phyloP scores from a whole-genome alignment of 177 flowering plant genomes.

The Vitis hybrid region DNA sequence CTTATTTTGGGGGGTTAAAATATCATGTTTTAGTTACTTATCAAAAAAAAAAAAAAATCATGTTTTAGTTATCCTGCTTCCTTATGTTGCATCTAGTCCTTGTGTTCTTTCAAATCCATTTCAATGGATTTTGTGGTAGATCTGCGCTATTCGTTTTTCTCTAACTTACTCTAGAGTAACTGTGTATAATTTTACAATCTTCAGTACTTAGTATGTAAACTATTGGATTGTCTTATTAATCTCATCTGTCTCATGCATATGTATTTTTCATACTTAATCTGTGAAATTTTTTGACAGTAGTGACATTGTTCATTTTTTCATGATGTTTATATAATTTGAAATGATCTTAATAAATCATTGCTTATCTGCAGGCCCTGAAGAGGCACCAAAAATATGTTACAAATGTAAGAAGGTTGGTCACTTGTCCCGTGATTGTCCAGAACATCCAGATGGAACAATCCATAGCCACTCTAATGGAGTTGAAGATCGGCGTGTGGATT shows the following conservation, averaged over 20 bases:
- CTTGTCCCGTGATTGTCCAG: conserved; percentile 81
- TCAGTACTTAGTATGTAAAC: background rate
- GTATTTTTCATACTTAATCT: background rate
- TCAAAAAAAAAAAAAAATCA: too few species aligned
- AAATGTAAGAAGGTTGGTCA: conserved; percentile 90
- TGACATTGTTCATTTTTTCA: background rate
- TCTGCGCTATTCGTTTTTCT: too few species aligned
- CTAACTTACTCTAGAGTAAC: too few species aligned
- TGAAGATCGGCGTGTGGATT: conserved; percentile 18
- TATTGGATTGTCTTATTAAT: too few species aligned
- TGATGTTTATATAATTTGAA: background rate
- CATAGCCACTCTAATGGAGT: conserved; percentile 21
- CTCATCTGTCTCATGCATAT: background rate
- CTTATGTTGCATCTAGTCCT: too few species aligned
- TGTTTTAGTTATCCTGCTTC: too few species aligned
- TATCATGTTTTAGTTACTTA: too few species aligned
- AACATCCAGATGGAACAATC: conserved; percentile 42
- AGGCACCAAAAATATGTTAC: conserved; percentile 78
- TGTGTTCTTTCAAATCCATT: too few species aligned
- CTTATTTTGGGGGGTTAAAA: too few species aligned
- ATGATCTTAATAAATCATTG: background rate
- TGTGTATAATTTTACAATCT: too few species aligned
- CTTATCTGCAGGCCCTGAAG: conserved; percentile 42
- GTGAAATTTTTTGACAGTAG: too few species aligned
- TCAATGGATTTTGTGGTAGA: too few species aligned